Percentiles rank a stretch among this genome's conserved stretches.
These are phyloP conservation scores for Fusarium solani-melongenae DNA, from an alignment of 2,329 filamentous ascomycete genomes.

Conservation along the genomic window DNA sequence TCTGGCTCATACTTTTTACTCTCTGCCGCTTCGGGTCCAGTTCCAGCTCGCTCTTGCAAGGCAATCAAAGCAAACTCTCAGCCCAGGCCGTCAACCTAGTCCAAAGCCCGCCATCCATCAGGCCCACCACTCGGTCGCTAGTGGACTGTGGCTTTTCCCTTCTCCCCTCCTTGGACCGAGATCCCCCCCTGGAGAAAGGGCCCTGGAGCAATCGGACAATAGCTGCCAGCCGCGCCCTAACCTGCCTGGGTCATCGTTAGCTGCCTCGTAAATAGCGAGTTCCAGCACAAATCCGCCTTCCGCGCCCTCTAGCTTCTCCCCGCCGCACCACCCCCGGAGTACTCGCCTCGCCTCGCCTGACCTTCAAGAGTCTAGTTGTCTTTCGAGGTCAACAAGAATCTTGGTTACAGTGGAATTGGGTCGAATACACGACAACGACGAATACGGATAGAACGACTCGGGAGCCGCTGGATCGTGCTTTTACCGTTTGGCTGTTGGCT, in stretches of 20 bases:
- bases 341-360: conserved; percentile 1
- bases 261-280: conserved; percentile 19
- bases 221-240: conserved; percentile 14
- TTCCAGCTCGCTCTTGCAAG: conserved; percentile 22
- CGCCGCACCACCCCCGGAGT: conserved; percentile 19
- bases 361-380: conserved; percentile 8
- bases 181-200: conserved; percentile 2
- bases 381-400: conserved; percentile 5
- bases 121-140: conserved; percentile 22
- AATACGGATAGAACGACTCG: neutral
- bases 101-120: conserved; percentile 2
- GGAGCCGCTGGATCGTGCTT: conserved; percentile 2
- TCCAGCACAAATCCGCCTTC: conserved; percentile 33
- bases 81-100: conserved; percentile 6
- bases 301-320: conserved; percentile 26
- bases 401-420: conserved; percentile 8
- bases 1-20: conserved; percentile 1
- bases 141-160: conserved; percentile 29
- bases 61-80: conserved; percentile 22
- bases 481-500: conserved; percentile 15
- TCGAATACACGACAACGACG: neutral
- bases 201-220: conserved; percentile 30
- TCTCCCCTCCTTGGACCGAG: neutral
- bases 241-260: conserved; percentile 1
- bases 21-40: conserved; percentile 22